Evolutionary conservation across 2,329 filamentous ascomycete species (phyloP).

Genomic region (Venturia asperata): DNA sequence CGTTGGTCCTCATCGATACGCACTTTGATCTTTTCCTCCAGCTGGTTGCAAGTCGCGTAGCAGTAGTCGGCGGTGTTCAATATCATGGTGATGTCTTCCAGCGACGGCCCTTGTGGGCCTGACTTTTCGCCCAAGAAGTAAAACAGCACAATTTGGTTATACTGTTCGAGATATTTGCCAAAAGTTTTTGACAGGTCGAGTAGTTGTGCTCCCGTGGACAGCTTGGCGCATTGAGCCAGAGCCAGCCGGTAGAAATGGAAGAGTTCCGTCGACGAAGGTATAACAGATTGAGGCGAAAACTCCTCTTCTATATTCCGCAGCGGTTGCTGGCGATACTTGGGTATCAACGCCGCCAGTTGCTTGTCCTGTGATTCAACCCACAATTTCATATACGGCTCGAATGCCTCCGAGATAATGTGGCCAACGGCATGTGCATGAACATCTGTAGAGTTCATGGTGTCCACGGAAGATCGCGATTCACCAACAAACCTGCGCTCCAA

Average conservation of each 20-base stretch:
- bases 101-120: constrained; percentile 48
- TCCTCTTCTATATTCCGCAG: constrained; percentile 80
- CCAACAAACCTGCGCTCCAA: constrained; percentile 75
- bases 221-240: constrained; percentile 87
- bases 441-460: constrained; percentile 84
- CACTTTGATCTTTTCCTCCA: constrained; percentile 90
- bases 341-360: constrained; percentile 74
- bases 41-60: constrained; percentile 83
- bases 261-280: constrained; percentile 87
- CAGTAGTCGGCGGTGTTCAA: constrained; percentile 98
- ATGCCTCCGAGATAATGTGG: constrained; percentile 89
- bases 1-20: constrained; percentile 75
- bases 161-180: constrained; percentile 89
- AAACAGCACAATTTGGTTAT: constrained; percentile 85
- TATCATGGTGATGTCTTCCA: constrained; percentile 77
- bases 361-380: constrained; percentile 97
- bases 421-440: constrained; percentile 72
- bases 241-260: constrained; percentile 96
- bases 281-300: constrained; percentile 82
- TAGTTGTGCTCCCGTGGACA: constrained; percentile 83
- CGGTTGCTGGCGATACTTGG: constrained; percentile 77
- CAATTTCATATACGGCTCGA: constrained; percentile 91
- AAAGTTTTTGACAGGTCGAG: constrained; percentile 79
- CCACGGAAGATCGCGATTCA: constrained; percentile 70
- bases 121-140: constrained; percentile 58